phyloP scores from a whole-genome alignment of 176 grass and related monocot genomes.

The Musa troglodytarum region DNA sequence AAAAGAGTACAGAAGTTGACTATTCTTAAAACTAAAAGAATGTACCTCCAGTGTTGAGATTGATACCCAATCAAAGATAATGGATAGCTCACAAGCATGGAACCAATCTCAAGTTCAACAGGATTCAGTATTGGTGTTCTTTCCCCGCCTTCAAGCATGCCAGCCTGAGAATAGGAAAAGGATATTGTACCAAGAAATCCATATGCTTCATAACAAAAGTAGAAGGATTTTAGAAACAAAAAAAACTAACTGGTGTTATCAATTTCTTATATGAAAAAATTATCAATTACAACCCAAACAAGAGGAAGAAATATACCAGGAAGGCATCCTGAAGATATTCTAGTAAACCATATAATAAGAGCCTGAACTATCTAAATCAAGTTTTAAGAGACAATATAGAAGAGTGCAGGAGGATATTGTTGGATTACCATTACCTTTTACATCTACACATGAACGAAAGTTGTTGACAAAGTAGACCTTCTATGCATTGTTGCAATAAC shows the following conservation, averaged over 20 bases:
- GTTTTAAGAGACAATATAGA: background rate
- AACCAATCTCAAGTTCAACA: conserved; percentile 78
- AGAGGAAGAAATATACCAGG: background rate
- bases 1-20: conserved; percentile 8
- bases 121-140: conserved; percentile 90
- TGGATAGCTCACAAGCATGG: conserved; percentile 71
- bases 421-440: background rate
- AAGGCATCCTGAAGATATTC: background rate
- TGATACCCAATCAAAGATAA: conserved; percentile 78
- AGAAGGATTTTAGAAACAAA: background rate
- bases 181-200: background rate
- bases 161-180: conserved; percentile 40
- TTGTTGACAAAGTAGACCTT: background rate
- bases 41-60: conserved; percentile 93
- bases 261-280: background rate
- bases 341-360: background rate
- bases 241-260: background rate
- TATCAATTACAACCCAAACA: background rate
- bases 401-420: background rate
- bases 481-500: too few species aligned
- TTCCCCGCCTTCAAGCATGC: conserved; percentile 96
- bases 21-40: conserved; percentile 5
- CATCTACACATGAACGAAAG: background rate
- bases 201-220: background rate
- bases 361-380: background rate